phyloP scores from a whole-genome alignment of 2,329 filamentous ascomycete genomes.

The Gnomoniopsis smithogilvyi region DNA sequence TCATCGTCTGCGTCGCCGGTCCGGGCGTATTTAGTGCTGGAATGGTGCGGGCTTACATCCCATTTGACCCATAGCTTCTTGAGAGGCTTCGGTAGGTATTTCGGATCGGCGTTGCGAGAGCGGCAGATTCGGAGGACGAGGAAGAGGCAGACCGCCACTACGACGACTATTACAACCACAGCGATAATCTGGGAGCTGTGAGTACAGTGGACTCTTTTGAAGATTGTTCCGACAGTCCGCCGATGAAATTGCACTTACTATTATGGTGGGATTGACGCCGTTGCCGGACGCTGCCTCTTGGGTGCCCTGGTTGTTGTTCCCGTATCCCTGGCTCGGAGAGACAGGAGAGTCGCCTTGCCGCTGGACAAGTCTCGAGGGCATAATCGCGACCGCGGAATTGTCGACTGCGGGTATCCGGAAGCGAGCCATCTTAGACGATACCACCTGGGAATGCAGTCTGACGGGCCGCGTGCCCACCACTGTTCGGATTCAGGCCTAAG shows the following conservation, averaged over 20 bases:
- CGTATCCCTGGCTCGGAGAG: background rate
- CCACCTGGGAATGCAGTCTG: background rate
- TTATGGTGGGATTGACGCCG: slow-evolving; percentile 8
- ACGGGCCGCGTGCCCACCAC: too few species aligned
- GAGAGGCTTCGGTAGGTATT: slow-evolving; percentile 46
- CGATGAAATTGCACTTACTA: slow-evolving; percentile 3
- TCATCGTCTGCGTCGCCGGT: slow-evolving; percentile 24
- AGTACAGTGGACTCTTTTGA: background rate
- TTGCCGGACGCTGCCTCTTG: background rate
- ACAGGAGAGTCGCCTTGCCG: background rate
- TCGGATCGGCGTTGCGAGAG: slow-evolving; percentile 40
- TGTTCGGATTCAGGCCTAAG: too few species aligned
- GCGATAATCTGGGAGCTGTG: slow-evolving; percentile 22
- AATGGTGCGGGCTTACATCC: slow-evolving; percentile 26
- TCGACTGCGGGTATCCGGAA: background rate
- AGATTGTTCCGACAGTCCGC: background rate
- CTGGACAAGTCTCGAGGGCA: background rate
- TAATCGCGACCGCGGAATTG: background rate
- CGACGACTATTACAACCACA: slow-evolving; percentile 22
- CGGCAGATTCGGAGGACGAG: slow-evolving; percentile 23
- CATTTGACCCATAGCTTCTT: slow-evolving; percentile 51
- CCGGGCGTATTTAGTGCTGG: slow-evolving; percentile 21
- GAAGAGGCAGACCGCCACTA: slow-evolving; percentile 20
- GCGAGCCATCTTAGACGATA: background rate
- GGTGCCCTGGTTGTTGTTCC: background rate